Base-by-base conservation (phyloP, 371 early-diverging fungal species). In the Mortierella sp. region DNA sequence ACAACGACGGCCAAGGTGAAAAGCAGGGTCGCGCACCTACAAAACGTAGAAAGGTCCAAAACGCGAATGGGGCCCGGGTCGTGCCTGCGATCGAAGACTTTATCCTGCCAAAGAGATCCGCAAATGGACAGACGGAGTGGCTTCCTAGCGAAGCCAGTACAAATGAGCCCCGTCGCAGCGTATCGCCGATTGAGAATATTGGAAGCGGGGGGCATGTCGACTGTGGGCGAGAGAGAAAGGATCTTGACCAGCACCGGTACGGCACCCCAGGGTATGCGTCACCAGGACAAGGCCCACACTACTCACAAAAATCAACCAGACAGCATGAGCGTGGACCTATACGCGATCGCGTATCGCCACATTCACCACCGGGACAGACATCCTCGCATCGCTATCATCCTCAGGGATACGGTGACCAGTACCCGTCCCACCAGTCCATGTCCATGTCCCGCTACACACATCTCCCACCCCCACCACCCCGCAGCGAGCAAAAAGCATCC, bases 71-170 rank as follows among this genome's bases (percentile, higher is more conserved):
- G 11, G 14, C 58, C 6, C 62, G 54, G 4, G 44, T 41, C 8
- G 75, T 73, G 2, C 70, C 80, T 3, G 50, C 60, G n/a, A 72
- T 72, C 39, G 72, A 79, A 30, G 75, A 79, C 44, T 69, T 52
- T 26, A 80, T 75, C 44, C 26, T 27, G 26, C 78, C 78, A 21
- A 68, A 75, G 31, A 39, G 70, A 57, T 51, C 62, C 2, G 65
- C 66, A 37, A 76, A 76, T 39, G 78, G 78, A 24, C 70, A 64
- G 23, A 51, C 65, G 21, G 78, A 70, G 9, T 70, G 70, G 78
- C 52, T 55, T 23, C 57, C 34, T 6, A 60, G 51, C 8, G 65
- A 64, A 4, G 41, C 48, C 24, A 15, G 19, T 15, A 8, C 12
- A n/a, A 2, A 61, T 6, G 56, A 55, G 6, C 15, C 41, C 15